Evolutionary conservation across 129 eudicot genomes (phyloP).

Genomic region (Oenanthe sinensis): DNA sequence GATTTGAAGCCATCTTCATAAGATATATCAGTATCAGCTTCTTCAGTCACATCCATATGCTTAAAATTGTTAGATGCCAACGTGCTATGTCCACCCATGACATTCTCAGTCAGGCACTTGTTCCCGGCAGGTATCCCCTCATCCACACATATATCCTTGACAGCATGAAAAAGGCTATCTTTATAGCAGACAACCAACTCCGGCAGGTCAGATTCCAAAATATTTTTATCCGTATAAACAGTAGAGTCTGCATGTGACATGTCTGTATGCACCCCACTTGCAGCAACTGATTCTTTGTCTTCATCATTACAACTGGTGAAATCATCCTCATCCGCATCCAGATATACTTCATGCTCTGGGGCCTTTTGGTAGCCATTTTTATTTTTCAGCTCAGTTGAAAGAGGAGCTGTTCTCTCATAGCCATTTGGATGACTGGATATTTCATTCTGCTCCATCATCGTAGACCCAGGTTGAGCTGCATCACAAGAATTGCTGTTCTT

Average conservation of each 20-base stretch:
- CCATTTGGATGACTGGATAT: slow-evolving; percentile 12
- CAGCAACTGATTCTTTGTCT: slow-evolving; percentile 21
- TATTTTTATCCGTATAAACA: slow-evolving; percentile 48
- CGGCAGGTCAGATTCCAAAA: slow-evolving; percentile 57
- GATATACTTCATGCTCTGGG: slow-evolving; percentile 27
- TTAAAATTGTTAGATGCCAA: slow-evolving; percentile 10
- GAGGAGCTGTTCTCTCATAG: slow-evolving; percentile 24
- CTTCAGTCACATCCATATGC: slow-evolving; percentile 21
- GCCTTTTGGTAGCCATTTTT: slow-evolving; percentile 25
- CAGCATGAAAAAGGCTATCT: slow-evolving; percentile 38
- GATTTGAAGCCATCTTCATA: slow-evolving; percentile 24
- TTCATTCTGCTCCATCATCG: slow-evolving; percentile 36
- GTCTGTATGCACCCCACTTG: slow-evolving; percentile 13
- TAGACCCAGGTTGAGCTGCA: slow-evolving; percentile 32
- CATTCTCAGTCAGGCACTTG: slow-evolving; percentile 22
- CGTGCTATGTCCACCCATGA: slow-evolving; percentile 14
- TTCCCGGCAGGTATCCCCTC: slow-evolving; percentile 52
- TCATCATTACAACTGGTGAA: slow-evolving; percentile 16
- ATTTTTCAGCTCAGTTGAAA: slow-evolving; percentile 29
- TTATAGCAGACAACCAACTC: slow-evolving; percentile 61
- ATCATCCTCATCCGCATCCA: slow-evolving; percentile 22
- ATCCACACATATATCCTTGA: slow-evolving; percentile 78
- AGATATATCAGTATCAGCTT: slow-evolving; percentile 16
- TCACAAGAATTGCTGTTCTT: slow-evolving; percentile 30
- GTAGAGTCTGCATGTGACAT: slow-evolving; percentile 27